Evolutionary conservation across 805 yeast species (phyloP).

Genomic region (Pichia paraexigua): DNA sequence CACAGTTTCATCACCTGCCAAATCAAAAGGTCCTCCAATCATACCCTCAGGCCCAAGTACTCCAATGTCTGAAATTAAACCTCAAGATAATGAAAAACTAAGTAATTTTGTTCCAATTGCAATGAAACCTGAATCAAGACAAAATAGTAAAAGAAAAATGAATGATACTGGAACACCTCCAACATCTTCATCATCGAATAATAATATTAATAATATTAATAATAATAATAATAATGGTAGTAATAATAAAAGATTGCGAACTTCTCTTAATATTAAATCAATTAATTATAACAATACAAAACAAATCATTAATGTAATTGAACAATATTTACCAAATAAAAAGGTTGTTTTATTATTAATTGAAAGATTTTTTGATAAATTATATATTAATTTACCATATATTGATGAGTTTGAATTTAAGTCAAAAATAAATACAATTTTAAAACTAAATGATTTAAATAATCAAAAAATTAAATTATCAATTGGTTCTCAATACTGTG

Average conservation of each 20-base stretch:
- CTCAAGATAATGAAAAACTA: constrained; percentile 13
- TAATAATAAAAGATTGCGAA: constrained; percentile 21
- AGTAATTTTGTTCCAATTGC: constrained; percentile 15
- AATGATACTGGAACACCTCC: neutral
- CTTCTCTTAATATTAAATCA: constrained; percentile 28
- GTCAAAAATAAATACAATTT: constrained; percentile 33
- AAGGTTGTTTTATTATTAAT: constrained; percentile 48
- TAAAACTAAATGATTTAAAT: constrained; percentile 35
- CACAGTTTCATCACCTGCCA: constrained; percentile 6
- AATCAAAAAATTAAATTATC: constrained; percentile 24
- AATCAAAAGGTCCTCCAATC: constrained; percentile 3
- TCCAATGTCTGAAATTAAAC: constrained; percentile 14
- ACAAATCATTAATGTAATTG: constrained; percentile 32
- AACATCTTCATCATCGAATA: neutral
- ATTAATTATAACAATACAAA: constrained; percentile 36
- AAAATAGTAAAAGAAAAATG: constrained; percentile 9
- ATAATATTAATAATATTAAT: neutral
- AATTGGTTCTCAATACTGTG: constrained; percentile 30
- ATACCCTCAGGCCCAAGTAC: constrained; percentile 12
- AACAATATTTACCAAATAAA: constrained; percentile 45
- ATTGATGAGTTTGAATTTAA: constrained; percentile 51
- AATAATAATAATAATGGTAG: constrained; percentile 8
- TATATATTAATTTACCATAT: constrained; percentile 61
- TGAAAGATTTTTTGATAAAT: constrained; percentile 48
- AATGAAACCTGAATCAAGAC: constrained; percentile 13